Evolutionary conservation across 2,329 filamentous ascomycete species (phyloP).

Genomic region (Domatiomyces globalis): DNA sequence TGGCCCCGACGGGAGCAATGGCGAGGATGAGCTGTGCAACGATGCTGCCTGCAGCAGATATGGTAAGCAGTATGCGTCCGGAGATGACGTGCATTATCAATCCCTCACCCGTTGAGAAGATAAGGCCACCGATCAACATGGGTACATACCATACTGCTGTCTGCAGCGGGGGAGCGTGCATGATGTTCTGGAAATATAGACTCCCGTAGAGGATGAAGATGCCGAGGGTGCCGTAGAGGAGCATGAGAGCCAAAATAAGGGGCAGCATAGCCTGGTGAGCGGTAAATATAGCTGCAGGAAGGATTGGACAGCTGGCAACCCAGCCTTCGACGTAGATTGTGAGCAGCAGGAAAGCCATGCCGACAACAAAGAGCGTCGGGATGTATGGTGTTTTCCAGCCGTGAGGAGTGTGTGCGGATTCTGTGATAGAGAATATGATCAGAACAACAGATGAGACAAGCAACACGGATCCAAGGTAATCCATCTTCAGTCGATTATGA

Average conservation of each 20-base stretch:
- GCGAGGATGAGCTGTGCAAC: conserved; percentile 49
- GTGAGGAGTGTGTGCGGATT: conserved; percentile 52
- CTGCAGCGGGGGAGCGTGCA: conserved; percentile 45
- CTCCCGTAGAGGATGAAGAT: conserved; percentile 57
- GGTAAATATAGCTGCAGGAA: conserved; percentile 54
- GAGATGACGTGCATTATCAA: conserved; percentile 53
- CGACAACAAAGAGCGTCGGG: conserved; percentile 48
- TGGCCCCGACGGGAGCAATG: conserved; percentile 41
- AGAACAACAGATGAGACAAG: conserved; percentile 53
- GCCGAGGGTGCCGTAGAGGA: conserved; percentile 54
- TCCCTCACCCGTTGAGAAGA: conserved; percentile 49
- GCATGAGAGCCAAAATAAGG: conserved; percentile 46
- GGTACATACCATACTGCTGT: conserved; percentile 57
- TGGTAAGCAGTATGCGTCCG: conserved; percentile 47
- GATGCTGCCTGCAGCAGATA: conserved; percentile 48
- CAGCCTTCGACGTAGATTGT: conserved; percentile 61
- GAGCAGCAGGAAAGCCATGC: conserved; percentile 42
- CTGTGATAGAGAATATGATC: conserved; percentile 61
- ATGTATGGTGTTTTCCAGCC: conserved; percentile 66
- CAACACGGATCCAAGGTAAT: conserved; percentile 49
- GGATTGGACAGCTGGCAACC: conserved; percentile 51
- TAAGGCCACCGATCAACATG: conserved; percentile 52
- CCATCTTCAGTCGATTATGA: conserved; percentile 43
- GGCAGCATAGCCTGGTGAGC: conserved; percentile 53
- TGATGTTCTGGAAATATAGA: conserved; percentile 50